Evolutionary conservation across 1,284 basidiomycete genomes (phyloP), one percentile per base, ranked within the genome.

Genomic region (Coniferiporia sulphurascens): DNA sequence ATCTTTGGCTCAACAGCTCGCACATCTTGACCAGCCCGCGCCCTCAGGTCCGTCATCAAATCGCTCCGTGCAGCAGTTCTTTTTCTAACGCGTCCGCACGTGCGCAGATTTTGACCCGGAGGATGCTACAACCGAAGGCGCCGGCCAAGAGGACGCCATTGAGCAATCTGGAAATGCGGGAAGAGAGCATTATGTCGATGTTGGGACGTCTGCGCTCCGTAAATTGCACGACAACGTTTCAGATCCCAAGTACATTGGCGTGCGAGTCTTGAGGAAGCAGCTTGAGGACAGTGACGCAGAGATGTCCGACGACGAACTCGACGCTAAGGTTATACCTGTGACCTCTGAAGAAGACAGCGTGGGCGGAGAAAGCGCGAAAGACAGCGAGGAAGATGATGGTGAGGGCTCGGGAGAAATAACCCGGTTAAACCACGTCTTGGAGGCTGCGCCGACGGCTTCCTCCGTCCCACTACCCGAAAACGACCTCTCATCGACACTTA

Each of bases 1-100:
- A 49, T 83, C 89, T 2, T 81, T 95, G 41, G 88, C 88, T 3
- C 82, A 94, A 69, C 92, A 95, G 69, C 84, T 95, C 55, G 88
- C 87, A 46, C 80, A 88, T 69, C 82, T 95, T 48, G 80, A 89
- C 54, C 81, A 89, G 57, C 76, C 86, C 36, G 80, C 84, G 21
- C 89, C 90, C 63, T 72, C 77, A 54, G 87, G 90, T 86, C 68
- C 64, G 79, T 71, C 36, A 41, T 50, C 43, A 54, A 55, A 4
- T 36, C 21, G 49, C 48, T 36, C 17, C 13, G 17, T 38, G 52
- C 53, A 43, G 36, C 44, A 36, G 41, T 12, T 36, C 32, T 41
- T 41, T 41, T 36, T 49, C 57, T 59, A 36, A 59, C 48, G 36
- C 13, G 32, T 46, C 21, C 44, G 56, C 36, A 48, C 38, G 35